phyloP scores from a whole-genome alignment of 768 basidiomycete genomes.

The Tricholoma sp. region DNA sequence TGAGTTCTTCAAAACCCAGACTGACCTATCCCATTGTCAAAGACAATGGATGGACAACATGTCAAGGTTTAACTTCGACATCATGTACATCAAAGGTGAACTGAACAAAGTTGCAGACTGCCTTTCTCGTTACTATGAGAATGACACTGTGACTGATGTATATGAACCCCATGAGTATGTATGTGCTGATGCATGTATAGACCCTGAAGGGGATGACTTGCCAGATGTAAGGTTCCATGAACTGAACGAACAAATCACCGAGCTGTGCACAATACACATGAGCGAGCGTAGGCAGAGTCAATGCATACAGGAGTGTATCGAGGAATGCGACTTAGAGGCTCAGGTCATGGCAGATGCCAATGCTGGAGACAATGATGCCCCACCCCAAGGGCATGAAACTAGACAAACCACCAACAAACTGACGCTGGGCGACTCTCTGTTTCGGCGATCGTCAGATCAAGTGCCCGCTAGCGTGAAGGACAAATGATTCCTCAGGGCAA shows the following conservation, averaged over 20 bases:
- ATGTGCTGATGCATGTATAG: too few relatives aligned
- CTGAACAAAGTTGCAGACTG: slow-evolving; percentile 24
- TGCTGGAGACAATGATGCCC: not conserved
- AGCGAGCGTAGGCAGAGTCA: not conserved
- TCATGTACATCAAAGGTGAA: slow-evolving; percentile 17
- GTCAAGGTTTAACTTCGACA: slow-evolving; percentile 18
- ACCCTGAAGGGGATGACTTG: slow-evolving; percentile 15
- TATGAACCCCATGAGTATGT: too few relatives aligned
- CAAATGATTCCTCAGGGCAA: not conserved
- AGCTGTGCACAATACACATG: not conserved
- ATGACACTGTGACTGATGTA: too few relatives aligned
- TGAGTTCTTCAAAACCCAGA: too few relatives aligned
- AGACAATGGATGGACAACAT: too few relatives aligned
- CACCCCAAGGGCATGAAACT: not conserved
- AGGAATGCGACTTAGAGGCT: not conserved
- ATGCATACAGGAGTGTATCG: not conserved
- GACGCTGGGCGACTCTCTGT: not conserved
- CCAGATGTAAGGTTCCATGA: slow-evolving; percentile 8
- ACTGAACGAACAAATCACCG: not conserved
- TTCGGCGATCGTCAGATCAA: not conserved
- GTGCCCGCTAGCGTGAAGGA: not conserved
- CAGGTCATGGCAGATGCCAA: not conserved
- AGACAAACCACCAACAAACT: not conserved
- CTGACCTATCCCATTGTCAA: slow-evolving; percentile 10
- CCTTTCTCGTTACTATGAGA: slow-evolving; percentile 24